phyloP scores from a whole-genome alignment of 2,329 filamentous ascomycete genomes.

The Cladorrhinum sp. region DNA sequence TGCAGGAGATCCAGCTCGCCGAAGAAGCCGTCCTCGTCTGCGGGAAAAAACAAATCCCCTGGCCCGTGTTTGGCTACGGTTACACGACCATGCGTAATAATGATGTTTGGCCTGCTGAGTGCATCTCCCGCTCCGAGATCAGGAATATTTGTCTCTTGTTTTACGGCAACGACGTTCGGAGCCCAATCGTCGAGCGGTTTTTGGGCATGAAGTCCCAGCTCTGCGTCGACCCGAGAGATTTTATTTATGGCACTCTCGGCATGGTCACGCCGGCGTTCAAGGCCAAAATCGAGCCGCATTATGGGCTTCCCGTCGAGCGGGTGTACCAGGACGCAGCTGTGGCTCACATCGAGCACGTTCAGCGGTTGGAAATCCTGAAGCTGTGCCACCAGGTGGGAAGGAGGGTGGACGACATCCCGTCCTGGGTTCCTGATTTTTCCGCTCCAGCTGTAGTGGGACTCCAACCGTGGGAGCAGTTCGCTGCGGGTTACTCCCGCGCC shows the following conservation, averaged over 20 bases:
- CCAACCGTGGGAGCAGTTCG: neutral
- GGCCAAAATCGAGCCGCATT: neutral
- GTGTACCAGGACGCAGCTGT: neutral
- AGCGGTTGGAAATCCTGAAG: conserved; percentile 6
- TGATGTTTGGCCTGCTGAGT: neutral
- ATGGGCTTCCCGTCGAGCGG: neutral
- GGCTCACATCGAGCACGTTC: neutral
- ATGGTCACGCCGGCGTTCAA: neutral
- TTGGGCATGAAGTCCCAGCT: neutral
- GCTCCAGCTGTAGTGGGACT: neutral
- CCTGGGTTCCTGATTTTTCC: conserved; percentile 12
- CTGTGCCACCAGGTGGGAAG: neutral
- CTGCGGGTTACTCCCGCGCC: neutral
- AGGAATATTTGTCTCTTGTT: neutral
- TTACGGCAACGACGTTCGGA: neutral
- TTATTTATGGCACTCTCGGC: conserved; percentile 10
- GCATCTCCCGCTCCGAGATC: no score
- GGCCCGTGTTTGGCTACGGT: neutral
- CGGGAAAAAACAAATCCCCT: neutral
- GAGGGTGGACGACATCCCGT: neutral
- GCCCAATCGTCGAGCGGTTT: no score
- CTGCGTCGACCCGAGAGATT: conserved; percentile 5
- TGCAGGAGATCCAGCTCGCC: conserved; percentile 11
- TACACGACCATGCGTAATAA: neutral
- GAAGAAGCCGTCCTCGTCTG: neutral